Evolutionary conservation across 768 basidiomycete species (phyloP).

Genomic region (Leccinum subtestaceum): DNA sequence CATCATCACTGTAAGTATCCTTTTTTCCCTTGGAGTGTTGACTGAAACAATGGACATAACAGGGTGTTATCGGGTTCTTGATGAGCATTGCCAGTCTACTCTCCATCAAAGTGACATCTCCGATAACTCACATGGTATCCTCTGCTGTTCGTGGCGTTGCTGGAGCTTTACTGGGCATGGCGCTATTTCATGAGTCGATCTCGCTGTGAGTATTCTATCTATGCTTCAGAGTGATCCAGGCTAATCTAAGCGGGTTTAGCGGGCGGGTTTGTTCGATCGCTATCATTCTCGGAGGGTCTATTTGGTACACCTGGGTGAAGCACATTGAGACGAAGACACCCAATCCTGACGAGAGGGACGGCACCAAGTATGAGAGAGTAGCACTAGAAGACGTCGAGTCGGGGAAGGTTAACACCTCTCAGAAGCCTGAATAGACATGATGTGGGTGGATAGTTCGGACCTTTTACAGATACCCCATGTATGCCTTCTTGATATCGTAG

Average conservation of each 20-base stretch:
- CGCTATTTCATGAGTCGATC: conserved; percentile 78
- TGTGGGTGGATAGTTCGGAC: conserved; percentile 4
- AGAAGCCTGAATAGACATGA: conserved; percentile 31
- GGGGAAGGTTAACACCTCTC: conserved; percentile 32
- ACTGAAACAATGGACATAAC: neutral
- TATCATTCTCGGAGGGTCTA: conserved; percentile 76
- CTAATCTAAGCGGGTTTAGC: conserved; percentile 36
- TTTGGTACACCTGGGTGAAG: conserved; percentile 88
- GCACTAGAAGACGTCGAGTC: conserved; percentile 63
- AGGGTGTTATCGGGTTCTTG: conserved; percentile 88
- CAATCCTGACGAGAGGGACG: conserved; percentile 28
- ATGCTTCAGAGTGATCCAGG: neutral
- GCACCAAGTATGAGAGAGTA: conserved; percentile 53
- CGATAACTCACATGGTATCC: conserved; percentile 96
- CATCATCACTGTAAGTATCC: conserved; percentile 60
- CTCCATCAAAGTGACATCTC: conserved; percentile 96
- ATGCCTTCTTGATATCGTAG: conserved; percentile 10
- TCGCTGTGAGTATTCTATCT: conserved; percentile 53
- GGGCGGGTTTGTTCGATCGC: conserved; percentile 80
- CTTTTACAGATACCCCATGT: conserved; percentile 15
- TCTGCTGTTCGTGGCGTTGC: conserved; percentile 94
- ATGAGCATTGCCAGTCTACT: conserved; percentile 93
- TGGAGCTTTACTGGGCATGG: conserved; percentile 79
- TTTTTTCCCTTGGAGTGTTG: neutral
- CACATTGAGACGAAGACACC: conserved; percentile 59